Evolutionary conservation across 352 stramenopile species (phyloP).

Genomic region (Phytopythium helicoides): DNA sequence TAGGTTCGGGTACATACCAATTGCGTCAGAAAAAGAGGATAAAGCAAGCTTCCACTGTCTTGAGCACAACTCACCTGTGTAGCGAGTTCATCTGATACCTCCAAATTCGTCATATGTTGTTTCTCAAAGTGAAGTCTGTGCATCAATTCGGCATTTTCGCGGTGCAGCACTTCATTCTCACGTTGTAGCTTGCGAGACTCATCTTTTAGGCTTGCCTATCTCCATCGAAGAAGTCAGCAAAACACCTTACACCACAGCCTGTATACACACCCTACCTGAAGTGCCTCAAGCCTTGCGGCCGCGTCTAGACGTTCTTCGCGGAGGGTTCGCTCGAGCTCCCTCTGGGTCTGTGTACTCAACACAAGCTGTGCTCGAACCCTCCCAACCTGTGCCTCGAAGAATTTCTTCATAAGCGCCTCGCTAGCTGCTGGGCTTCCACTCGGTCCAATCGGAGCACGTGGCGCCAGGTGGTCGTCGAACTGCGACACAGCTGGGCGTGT

Average conservation of each 20-base stretch:
- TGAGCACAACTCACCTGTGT: constrained; percentile 34
- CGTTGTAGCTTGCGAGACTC: constrained; percentile 3
- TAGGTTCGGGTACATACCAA: constrained; percentile 3
- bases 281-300: constrained; percentile 10
- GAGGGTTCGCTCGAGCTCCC: constrained; percentile 44
- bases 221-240: neutral
- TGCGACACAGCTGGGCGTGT: constrained; percentile 25
- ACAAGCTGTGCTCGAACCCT: constrained; percentile 65
- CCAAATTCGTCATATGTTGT: constrained; percentile 47
- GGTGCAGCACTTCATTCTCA: constrained; percentile 16
- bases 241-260: neutral
- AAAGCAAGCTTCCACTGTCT: neutral
- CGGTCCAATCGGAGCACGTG: constrained; percentile 2
- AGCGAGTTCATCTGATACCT: constrained; percentile 63
- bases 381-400: constrained; percentile 80
- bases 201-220: neutral
- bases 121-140: constrained; percentile 64
- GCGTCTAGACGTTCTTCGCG: constrained; percentile 38
- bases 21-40: neutral
- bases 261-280: constrained; percentile 21
- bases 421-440: neutral
- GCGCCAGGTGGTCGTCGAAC: constrained; percentile 61
- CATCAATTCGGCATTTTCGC: constrained; percentile 20
- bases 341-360: constrained; percentile 40
- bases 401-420: constrained; percentile 64